Base-by-base conservation (phyloP, 306 rosid genomes). In the Cucumis cinereus region DNA sequence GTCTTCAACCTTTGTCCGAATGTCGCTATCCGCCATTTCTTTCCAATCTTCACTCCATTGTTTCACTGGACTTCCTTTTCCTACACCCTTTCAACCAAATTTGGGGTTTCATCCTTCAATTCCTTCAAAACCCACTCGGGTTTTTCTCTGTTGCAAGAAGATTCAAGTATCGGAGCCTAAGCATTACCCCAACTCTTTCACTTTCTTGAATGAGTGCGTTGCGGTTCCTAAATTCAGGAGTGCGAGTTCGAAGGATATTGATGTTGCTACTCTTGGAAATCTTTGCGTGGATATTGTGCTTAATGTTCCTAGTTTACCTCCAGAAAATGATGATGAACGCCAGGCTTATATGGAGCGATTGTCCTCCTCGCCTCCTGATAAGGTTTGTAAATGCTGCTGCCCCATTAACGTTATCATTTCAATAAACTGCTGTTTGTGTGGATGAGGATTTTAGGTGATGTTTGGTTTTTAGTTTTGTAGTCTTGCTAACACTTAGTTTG, bases 221-320 rank as follows among this genome's bases (percentile, higher is more conserved):
- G 41, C 4, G 8, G 81, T 62, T 71, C 82, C 81, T 57, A 83
- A 82, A 41, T 74, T 84, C 78, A 74, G 78, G 28, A 74, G 81
- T 63, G 76, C 55, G 6, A 62, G 73, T 38, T 68, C 78, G 17
- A 94, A 92, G 81, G 81, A 85, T 77, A 72, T 85, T 14, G 97
- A 94, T 76, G 92, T 94, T 56, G 87, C 93, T 23, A 94, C 97
- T 8, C 80, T 94, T 5, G 97, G 96, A 28, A 94, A 94, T 62
- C 97, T 94, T 64, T 94, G 99, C 64, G 89, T 94, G 3, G 99
- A 94, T 55, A 87, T 94, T 70, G 99, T 94, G 47, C 96, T 94
- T 47, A 86, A 81, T 66, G 97, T 94, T 49, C 99, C 97, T 1
- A 68, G 87, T 1, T 76, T 94, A 60, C 99, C 99, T 7, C 97